Evolutionary conservation across 2,329 filamentous ascomycete genomes (phyloP).

Genomic region (Colletotrichum chlorophyti): DNA sequence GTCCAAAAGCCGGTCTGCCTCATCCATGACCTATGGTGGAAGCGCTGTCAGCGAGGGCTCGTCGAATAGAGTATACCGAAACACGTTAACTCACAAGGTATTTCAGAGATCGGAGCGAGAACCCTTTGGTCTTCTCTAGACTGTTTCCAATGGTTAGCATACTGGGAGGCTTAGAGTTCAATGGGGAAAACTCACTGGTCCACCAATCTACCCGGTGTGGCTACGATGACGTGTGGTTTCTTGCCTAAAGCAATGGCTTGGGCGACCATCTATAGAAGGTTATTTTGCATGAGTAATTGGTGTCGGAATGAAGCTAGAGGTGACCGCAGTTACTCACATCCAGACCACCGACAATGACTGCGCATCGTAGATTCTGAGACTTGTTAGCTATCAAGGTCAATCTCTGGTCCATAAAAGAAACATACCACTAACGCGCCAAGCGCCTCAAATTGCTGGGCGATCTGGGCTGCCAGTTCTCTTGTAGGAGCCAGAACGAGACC

Average conservation of each 20-base stretch:
- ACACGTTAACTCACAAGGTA: too few relatives aligned
- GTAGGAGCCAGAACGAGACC: slow-evolving; percentile 93
- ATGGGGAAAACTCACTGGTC: too few relatives aligned
- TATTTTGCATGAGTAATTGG: not conserved
- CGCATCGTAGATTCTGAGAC: slow-evolving; percentile 84
- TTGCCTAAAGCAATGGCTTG: slow-evolving; percentile 93
- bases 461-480: slow-evolving; percentile 91
- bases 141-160: too few relatives aligned
- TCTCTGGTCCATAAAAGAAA: too few relatives aligned
- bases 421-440: too few relatives aligned
- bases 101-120: slow-evolving; percentile 81
- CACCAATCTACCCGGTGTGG: slow-evolving; percentile 42
- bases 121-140: slow-evolving; percentile 95
- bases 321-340: too few relatives aligned
- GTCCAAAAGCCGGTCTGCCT: slow-evolving; percentile 90
- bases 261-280: slow-evolving; percentile 60
- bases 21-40: slow-evolving; percentile 98
- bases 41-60: too few relatives aligned
- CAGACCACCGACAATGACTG: slow-evolving; percentile 89
- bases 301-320: not conserved
- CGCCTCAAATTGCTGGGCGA: slow-evolving; percentile 85
- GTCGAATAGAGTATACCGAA: too few relatives aligned
- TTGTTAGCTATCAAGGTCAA: too few relatives aligned
- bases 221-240: slow-evolving; percentile 92
- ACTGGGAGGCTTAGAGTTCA: too few relatives aligned